Evolutionary conservation across 2,329 filamentous ascomycete species (phyloP), one percentile per base, ranked within the genome.

Genomic region (Sporothrix brasiliensis): DNA sequence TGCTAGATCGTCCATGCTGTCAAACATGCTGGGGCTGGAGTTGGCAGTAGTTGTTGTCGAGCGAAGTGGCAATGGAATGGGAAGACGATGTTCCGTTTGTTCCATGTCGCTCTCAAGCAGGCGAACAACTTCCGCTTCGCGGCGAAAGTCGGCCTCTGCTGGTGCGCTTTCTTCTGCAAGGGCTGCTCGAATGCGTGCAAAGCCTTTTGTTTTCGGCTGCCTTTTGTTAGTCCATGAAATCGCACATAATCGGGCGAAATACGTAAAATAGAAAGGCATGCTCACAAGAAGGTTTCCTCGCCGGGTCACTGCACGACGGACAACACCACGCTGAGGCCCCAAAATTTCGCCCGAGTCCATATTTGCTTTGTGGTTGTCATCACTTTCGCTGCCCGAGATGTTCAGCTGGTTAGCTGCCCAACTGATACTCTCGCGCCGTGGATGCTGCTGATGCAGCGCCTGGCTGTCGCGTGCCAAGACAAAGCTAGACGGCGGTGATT

Each of bases 41-140:
- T 90, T 85, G 1, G 88, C 85, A 2, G 89, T 90, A 27, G 82
- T 82, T 0, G 81, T 75, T 63, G 74, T 76, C 70, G 69, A 80
- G 74, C 61, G 78, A 69, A 82, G 76, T 75, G 78, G 79, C 77
- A 39, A 79, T 82, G 68, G 71, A 7, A 50, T 65, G 4, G 70
- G 72, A 44, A 71, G 69, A 2, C 60, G 67, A 11, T 52, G 60
- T 7, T 70, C 63, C 70, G 87, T 86, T 16, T 89, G 81, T 65
- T 89, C 88, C 73, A 90, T 86, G 76, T 97, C 94, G 75, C 91
- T 94, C 79, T 98, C 95, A 54, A 93, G 91, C 39, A 98, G 95
- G 67, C 93, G 92, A 73, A 99, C 93, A 5, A 98, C 95, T 80
- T 98, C 94, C 50, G 94, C 93, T 82, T 99, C 95, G 52, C 93